A percentile compares a stretch with the other conserved stretches of the same genome.
These are phyloP conservation scores for Chaetothyriales sp. DNA, from an alignment of 2,329 filamentous ascomycete genomes.

Conservation along the genomic window DNA sequence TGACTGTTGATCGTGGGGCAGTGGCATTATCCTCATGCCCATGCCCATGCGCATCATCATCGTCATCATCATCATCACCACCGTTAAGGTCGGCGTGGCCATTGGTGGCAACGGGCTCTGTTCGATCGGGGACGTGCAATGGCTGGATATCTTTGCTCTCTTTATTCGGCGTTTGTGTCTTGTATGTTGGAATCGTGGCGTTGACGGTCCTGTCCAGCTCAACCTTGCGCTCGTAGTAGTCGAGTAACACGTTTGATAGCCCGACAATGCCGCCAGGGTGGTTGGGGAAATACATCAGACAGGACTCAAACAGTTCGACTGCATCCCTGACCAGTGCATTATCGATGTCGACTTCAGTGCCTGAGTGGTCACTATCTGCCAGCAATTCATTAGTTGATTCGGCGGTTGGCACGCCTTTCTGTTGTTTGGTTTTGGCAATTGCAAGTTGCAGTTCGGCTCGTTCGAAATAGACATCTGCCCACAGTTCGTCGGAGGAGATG, in stretches of 20 bases:
- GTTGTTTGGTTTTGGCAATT: slow-evolving; percentile 29
- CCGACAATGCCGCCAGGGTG: slow-evolving; percentile 69
- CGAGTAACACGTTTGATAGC: slow-evolving; percentile 69
- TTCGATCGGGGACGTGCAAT: background rate
- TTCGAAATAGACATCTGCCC: slow-evolving; percentile 72
- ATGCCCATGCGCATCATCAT: too few species aligned
- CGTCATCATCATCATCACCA: too few species aligned
- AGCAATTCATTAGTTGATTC: background rate
- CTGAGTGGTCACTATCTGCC: background rate
- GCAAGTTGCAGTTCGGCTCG: slow-evolving; percentile 52
- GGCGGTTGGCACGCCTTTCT: background rate
- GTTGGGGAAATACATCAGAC: slow-evolving; percentile 62
- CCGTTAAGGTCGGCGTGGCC: background rate
- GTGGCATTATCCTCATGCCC: too few species aligned
- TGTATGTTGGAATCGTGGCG: slow-evolving; percentile 1
- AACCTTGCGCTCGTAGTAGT: slow-evolving; percentile 53
- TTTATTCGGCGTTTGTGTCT: background rate
- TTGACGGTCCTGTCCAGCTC: slow-evolving; percentile 19
- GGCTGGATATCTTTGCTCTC: background rate
- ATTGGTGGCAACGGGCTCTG: background rate
- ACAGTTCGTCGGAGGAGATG: slow-evolving; percentile 68
- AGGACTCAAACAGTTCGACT: slow-evolving; percentile 64
- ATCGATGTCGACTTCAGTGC: slow-evolving; percentile 7
- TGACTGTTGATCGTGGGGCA: background rate
- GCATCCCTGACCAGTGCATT: slow-evolving; percentile 45